Evolutionary conservation across 208 protist genomes (phyloP).

Genomic region (Leishmania aethiopica): DNA sequence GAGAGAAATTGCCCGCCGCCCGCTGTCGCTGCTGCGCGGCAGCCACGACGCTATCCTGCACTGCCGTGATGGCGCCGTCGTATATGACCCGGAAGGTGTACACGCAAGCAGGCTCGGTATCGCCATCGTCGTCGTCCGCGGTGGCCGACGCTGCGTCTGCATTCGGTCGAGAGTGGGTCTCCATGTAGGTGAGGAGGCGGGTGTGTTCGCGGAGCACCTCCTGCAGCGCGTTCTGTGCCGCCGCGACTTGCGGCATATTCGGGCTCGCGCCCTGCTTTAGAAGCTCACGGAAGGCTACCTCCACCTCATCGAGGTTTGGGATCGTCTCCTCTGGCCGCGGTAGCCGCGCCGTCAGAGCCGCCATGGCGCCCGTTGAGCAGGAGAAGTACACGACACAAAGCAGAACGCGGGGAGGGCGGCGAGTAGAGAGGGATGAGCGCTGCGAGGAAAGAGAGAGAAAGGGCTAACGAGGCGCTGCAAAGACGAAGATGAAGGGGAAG

Average conservation of each 20-base stretch:
- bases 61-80: constrained; percentile 9
- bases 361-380: neutral
- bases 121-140: constrained; percentile 1
- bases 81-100: constrained; percentile 23
- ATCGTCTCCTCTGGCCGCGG: constrained; percentile 4
- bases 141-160: neutral
- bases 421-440: neutral
- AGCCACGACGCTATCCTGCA: constrained; percentile 13
- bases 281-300: constrained; percentile 19
- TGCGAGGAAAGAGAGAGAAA: neutral
- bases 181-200: constrained; percentile 28
- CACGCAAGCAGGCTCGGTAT: constrained; percentile 12
- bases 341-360: neutral
- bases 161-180: constrained; percentile 25
- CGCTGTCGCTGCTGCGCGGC: constrained; percentile 9
- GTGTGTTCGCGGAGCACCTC: constrained; percentile 38
- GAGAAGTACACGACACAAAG: neutral
- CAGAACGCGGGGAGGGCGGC: neutral
- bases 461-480: too few species aligned
- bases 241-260: constrained; percentile 13
- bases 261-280: constrained; percentile 9
- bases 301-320: constrained; percentile 33
- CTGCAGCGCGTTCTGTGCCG: constrained; percentile 21
- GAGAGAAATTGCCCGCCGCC: neutral
- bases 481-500: neutral